phyloP scores from a whole-genome alignment of 441 rosid genomes.

The Daphne laureola region DNA sequence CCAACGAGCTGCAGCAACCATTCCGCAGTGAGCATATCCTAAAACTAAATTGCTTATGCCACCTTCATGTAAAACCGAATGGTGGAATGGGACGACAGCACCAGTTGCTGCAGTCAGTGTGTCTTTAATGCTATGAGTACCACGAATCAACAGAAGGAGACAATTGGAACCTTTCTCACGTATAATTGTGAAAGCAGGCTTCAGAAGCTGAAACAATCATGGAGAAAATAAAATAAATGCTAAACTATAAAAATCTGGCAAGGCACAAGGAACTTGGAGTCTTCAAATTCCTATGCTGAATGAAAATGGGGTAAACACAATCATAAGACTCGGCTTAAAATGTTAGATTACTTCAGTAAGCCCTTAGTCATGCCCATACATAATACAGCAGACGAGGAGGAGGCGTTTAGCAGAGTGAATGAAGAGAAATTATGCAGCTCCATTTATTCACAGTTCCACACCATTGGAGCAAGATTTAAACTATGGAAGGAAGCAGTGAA shows the following conservation, averaged over 20 bases:
- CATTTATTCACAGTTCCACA: no score
- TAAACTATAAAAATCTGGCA: not conserved
- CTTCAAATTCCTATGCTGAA: not conserved
- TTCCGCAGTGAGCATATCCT: constrained; percentile 98
- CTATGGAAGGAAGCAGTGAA: no score
- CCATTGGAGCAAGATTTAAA: no score
- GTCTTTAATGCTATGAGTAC: constrained; percentile 94
- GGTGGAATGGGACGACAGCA: constrained; percentile 97
- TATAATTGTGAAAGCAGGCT: constrained; percentile 92
- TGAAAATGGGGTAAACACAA: no score
- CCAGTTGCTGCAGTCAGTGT: constrained; percentile 97
- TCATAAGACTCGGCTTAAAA: no score
- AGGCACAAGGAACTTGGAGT: not conserved
- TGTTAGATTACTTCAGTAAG: no score
- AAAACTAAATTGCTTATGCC: constrained; percentile 88
- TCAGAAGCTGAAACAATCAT: constrained; percentile 60
- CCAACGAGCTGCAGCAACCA: constrained; percentile 99
- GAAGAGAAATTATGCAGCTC: no score
- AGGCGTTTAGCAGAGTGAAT: no score
- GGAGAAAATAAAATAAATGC: constrained; percentile 7
- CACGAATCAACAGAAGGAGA: constrained; percentile 81
- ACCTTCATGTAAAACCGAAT: constrained; percentile 88
- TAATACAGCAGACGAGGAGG: no score
- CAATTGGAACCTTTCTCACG: constrained; percentile 53
- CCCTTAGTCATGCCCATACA: no score